Conservation (phyloP, 495 filamentous ascomycete species). For the Barbatosphaeria neglecta region DNA sequence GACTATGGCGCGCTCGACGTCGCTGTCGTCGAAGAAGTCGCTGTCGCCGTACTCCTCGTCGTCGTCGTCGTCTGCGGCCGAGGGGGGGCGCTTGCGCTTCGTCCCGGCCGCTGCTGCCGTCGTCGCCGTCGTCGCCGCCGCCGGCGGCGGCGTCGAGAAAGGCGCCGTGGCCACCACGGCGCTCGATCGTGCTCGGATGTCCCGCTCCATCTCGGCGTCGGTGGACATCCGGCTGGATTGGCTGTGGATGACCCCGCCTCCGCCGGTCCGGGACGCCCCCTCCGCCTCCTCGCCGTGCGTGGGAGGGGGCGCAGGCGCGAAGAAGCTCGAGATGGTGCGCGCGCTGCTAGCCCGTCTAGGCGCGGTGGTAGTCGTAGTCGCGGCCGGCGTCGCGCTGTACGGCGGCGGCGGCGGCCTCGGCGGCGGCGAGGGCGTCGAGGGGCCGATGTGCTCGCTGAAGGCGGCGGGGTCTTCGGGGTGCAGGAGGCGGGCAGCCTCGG, state of each 20-base stretch:
- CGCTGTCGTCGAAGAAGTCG: neutral
- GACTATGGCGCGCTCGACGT: neutral
- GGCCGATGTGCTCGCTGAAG: slow-evolving; percentile 9
- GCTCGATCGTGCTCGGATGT: too few relatives aligned
- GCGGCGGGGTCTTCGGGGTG: slow-evolving; percentile 27
- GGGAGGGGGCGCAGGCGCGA: too few relatives aligned
- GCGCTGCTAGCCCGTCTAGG: too few relatives aligned
- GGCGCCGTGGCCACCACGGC: neutral
- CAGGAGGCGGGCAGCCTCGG: slow-evolving; percentile 36
- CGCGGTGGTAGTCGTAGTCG: neutral
- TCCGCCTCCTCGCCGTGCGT: too few relatives aligned
- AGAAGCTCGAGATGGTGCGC: too few relatives aligned
- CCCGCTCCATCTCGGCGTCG: too few relatives aligned
- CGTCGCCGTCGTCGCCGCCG: neutral
- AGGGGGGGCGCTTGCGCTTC: slow-evolving; percentile 14
- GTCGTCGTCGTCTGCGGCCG: neutral
- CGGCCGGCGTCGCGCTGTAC: neutral
- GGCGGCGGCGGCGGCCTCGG: slow-evolving; percentile 16
- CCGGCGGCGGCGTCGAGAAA: slow-evolving; percentile 22
- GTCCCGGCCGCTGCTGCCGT: neutral
- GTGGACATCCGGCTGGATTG: too few relatives aligned
- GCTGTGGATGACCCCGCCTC: too few relatives aligned
- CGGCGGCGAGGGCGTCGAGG: neutral
- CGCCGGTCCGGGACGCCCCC: too few relatives aligned
- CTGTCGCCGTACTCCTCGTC: slow-evolving; percentile 8